Conservation (phyloP, 345 rosid species). For the Citropsis articulata region DNA sequence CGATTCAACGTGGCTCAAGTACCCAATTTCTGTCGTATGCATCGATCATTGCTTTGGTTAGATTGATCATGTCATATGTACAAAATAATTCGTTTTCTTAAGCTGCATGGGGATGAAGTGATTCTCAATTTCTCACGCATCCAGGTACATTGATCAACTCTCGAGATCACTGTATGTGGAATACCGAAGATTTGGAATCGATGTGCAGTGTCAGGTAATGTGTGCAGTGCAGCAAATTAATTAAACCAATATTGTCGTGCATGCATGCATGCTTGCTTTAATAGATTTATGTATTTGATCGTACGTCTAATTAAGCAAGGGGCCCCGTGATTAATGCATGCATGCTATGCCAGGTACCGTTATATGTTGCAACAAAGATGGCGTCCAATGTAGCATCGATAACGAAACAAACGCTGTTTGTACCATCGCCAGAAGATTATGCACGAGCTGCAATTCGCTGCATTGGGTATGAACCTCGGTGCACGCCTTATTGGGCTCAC, state of each 20-base stretch:
- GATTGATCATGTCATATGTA: no score
- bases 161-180: conserved; percentile 76
- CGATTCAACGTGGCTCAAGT: no score
- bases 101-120: not conserved
- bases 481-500: conserved; percentile 84
- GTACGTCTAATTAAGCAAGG: no score
- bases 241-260: no score
- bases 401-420: conserved; percentile 43
- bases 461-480: conserved; percentile 58
- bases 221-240: no score
- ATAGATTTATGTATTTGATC: no score
- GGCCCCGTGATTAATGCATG: no score
- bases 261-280: no score
- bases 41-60: no score
- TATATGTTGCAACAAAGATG: conserved; percentile 84
- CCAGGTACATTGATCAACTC: conserved; percentile 64
- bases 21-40: no score
- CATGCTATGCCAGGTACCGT: conserved; percentile 45
- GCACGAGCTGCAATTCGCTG: conserved; percentile 49
- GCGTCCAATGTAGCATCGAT: conserved; percentile 53
- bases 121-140: not conserved
- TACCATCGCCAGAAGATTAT: conserved; percentile 58
- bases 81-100: no score
- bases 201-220: conserved; percentile 83
- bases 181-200: conserved; percentile 62